Base-by-base conservation (phyloP, 2,329 filamentous ascomycete genomes). In the Penicillium sp. region DNA sequence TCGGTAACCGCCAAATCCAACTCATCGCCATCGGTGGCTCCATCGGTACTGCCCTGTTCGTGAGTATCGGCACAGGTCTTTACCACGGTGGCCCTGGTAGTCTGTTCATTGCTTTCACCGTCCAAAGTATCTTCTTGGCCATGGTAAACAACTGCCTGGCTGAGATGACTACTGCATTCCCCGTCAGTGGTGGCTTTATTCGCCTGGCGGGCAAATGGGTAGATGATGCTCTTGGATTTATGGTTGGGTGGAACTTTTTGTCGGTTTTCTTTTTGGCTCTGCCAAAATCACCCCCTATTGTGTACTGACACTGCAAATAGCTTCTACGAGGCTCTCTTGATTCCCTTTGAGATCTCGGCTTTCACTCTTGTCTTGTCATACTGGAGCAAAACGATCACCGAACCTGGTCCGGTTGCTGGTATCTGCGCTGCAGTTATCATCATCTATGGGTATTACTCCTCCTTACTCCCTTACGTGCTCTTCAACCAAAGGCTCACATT, bases 161-260 rank as follows among this genome's bases (percentile, higher is more conserved):
- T 36, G 78, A 80, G 58, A 79, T 80, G 77, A 68, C 70, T 14
- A 74, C 69, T 5, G 76, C 72, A 24, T 69, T 74, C 60, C 77
- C 77, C 13, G 71, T 79, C 5, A 70, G 69, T 18, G 71, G 71
- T 29, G 72, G 69, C 0, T 77, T 77, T 49, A 71, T 78, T 44
- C 72, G 72, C 13, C 63, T 77, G 43, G 75, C 72, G 10, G 68
- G 74, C 16, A 69, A 74, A 59, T 79, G 75, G 75, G 77, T 79
- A 1, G 77, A 80, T 52, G 72, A 74, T 40, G 76, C 77, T 2
- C 67, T 77, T 24, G 75, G 76, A 1, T 78, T 78, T 51, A 73
- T 74, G 60, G 71, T 71, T 42, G 75, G 75, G 18, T 79, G 76
- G 75, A 80, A 79, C 61, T 80, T 79, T 64, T 79, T 78, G 61